Conservation (phyloP, 1,139 yeast species). For the Pneumocystis jirovecii region DNA sequence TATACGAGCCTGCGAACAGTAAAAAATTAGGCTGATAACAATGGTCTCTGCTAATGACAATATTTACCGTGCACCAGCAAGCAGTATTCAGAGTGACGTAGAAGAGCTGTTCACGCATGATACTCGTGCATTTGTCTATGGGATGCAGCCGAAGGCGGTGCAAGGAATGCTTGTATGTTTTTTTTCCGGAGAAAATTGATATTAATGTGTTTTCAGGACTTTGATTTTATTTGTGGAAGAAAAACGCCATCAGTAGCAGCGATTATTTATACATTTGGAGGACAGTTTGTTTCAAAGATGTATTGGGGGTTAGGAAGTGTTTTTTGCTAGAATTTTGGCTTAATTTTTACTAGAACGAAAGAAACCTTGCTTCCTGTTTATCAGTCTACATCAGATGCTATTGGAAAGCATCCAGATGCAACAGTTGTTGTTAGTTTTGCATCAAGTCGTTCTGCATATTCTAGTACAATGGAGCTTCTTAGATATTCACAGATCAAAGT, state of each 20-base stretch:
- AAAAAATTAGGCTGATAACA: not conserved
- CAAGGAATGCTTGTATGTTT: slow-evolving; percentile 29
- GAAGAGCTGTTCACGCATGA: slow-evolving; percentile 30
- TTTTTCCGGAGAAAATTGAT: not conserved
- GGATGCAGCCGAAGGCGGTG: slow-evolving; percentile 32
- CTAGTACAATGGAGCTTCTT: slow-evolving; percentile 34
- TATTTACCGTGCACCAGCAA: slow-evolving; percentile 20
- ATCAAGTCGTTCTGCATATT: slow-evolving; percentile 33
- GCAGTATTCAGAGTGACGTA: slow-evolving; percentile 17
- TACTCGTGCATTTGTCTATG: slow-evolving; percentile 33
- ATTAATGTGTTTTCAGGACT: slow-evolving; percentile 20
- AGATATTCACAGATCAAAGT: slow-evolving; percentile 32
- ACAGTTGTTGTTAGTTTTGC: slow-evolving; percentile 37
- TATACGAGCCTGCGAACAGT: not conserved
- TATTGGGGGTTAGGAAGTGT: slow-evolving; percentile 29
- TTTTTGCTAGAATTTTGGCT: not conserved
- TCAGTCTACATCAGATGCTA: slow-evolving; percentile 30
- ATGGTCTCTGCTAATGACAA: slow-evolving; percentile 21
- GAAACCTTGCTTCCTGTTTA: slow-evolving; percentile 34
- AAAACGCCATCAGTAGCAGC: slow-evolving; percentile 36
- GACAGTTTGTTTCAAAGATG: slow-evolving; percentile 33
- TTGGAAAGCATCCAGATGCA: slow-evolving; percentile 33
- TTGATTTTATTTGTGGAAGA: slow-evolving; percentile 34
- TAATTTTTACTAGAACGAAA: slow-evolving; percentile 21
- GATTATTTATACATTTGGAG: slow-evolving; percentile 35